phyloP scores from a whole-genome alignment of 805 yeast genomes.

The Alloascoidea africana region DNA sequence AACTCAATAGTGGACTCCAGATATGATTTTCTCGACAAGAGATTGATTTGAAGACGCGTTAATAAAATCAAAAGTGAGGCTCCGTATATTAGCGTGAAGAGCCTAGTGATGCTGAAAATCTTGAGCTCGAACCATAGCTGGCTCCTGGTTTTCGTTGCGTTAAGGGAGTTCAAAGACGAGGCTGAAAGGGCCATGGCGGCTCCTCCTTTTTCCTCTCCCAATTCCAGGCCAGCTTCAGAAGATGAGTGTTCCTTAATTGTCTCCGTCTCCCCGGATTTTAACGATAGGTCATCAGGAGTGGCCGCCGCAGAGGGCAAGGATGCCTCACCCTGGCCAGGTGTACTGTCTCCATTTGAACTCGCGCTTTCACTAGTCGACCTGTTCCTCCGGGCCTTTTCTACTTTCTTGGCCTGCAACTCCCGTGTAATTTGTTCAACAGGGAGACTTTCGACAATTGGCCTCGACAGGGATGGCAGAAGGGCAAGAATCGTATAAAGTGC shows the following conservation, averaged over 20 bases:
- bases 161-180: slow-evolving; percentile 3
- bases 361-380: too few species aligned
- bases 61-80: slow-evolving; percentile 58
- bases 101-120: slow-evolving; percentile 55
- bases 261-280: slow-evolving; percentile 24
- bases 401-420: slow-evolving; percentile 49
- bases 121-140: slow-evolving; percentile 80
- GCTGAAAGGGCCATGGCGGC: neutral
- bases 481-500: slow-evolving; percentile 75
- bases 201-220: too few species aligned
- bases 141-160: slow-evolving; percentile 30
- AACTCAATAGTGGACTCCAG: slow-evolving; percentile 60
- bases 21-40: slow-evolving; percentile 77
- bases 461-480: slow-evolving; percentile 59
- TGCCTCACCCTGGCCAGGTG: too few species aligned
- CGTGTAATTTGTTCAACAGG: slow-evolving; percentile 64
- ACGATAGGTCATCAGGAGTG: slow-evolving; percentile 24
- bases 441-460: slow-evolving; percentile 42
- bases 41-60: slow-evolving; percentile 75
- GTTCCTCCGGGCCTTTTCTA: slow-evolving; percentile 11
- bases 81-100: slow-evolving; percentile 55
- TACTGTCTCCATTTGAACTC: too few species aligned
- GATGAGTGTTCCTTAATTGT: neutral
- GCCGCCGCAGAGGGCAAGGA: slow-evolving; percentile 5
- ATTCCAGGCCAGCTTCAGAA: too few species aligned